phyloP scores from a whole-genome alignment of 306 rosid species.

The Cicer yamashitae region DNA sequence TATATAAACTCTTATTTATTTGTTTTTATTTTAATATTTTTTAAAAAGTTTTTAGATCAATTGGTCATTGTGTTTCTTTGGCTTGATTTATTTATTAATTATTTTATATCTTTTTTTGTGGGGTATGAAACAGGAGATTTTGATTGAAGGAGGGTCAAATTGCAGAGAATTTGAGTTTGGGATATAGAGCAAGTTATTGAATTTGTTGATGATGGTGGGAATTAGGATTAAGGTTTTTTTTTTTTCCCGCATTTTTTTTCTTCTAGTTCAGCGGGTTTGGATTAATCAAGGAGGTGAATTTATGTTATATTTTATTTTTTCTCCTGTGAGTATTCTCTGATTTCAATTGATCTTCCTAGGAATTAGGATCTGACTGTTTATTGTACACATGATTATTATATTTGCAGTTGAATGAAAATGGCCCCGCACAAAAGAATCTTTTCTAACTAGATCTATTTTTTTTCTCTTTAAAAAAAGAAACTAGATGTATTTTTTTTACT shows the following conservation, averaged over 20 bases:
- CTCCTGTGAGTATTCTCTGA: slow-evolving; percentile 22
- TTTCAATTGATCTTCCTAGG: slow-evolving; percentile 37
- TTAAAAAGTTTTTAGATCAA: neutral
- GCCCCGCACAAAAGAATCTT: neutral
- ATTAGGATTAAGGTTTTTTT: neutral
- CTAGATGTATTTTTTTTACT: too few relatives aligned
- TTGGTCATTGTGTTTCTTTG: neutral
- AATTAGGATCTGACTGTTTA: slow-evolving; percentile 52
- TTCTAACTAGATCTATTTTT: neutral
- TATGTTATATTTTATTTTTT: slow-evolving; percentile 34
- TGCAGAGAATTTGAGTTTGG: slow-evolving; percentile 64
- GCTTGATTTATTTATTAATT: neutral
- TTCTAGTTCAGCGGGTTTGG: slow-evolving; percentile 42
- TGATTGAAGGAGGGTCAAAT: slow-evolving; percentile 60
- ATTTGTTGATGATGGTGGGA: slow-evolving; percentile 14
- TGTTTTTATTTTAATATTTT: neutral
- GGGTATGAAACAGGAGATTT: slow-evolving; percentile 54
- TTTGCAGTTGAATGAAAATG: slow-evolving; percentile 44
- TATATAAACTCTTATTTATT: neutral
- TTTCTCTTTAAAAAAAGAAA: too few relatives aligned
- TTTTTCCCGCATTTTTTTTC: slow-evolving; percentile 26
- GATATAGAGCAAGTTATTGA: slow-evolving; percentile 42
- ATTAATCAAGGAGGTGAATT: slow-evolving; percentile 33
- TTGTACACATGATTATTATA: slow-evolving; percentile 59
- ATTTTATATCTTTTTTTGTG: neutral